Conservation (phyloP, 306 rosid species). For the Trifolium subterraneum region DNA sequence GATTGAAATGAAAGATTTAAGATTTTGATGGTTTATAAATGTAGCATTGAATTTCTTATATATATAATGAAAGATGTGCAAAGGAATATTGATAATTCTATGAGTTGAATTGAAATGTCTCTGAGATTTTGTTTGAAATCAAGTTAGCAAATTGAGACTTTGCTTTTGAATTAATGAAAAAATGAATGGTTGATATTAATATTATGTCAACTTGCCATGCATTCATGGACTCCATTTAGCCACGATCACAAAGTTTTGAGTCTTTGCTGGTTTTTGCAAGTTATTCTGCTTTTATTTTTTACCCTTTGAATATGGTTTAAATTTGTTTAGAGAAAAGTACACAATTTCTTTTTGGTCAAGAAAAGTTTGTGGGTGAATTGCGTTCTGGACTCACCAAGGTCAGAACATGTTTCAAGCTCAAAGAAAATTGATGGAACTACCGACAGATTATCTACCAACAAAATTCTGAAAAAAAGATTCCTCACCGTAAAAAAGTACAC, state of each 20-base stretch:
- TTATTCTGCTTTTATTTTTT: neutral
- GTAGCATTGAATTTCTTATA: neutral
- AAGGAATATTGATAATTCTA: neutral
- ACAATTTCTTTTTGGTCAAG: too few relatives aligned
- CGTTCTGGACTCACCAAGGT: too few relatives aligned
- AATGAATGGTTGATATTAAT: neutral
- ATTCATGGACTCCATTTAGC: constrained; percentile 42
- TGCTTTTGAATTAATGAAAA: neutral
- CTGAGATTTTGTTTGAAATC: constrained; percentile 6
- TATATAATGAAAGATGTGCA: constrained; percentile 17
- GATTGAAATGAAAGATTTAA: neutral
- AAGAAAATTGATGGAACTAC: too few relatives aligned
- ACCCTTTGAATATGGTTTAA: neutral
- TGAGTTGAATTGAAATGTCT: constrained; percentile 9
- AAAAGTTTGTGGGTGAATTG: too few relatives aligned
- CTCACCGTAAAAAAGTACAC: too few relatives aligned
- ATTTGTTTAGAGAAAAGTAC: too few relatives aligned
- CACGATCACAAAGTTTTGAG: constrained; percentile 20
- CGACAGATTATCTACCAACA: too few relatives aligned
- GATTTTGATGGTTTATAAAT: neutral
- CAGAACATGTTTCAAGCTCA: too few relatives aligned
- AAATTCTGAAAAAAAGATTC: too few relatives aligned
- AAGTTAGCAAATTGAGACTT: constrained; percentile 33
- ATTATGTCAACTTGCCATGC: neutral
- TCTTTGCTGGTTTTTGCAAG: neutral